Conservation (phyloP, 2,329 filamentous ascomycete species). For the Trichoderma pleuroti region DNA sequence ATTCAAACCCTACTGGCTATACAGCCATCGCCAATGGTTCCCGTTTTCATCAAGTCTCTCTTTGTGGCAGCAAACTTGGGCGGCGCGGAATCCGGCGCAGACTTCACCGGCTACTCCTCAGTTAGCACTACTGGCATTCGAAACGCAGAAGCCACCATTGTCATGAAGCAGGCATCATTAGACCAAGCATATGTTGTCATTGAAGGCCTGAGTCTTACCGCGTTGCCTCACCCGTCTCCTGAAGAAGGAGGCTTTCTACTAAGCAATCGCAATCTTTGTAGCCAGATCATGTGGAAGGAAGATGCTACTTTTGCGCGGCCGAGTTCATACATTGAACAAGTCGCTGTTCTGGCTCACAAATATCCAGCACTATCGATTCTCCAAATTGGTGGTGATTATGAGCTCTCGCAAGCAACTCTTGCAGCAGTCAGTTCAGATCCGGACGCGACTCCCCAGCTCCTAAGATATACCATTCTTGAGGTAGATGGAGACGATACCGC, state of each 20-base stretch:
- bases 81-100: constrained; percentile 27
- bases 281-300: constrained; percentile 46
- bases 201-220: constrained; percentile 43
- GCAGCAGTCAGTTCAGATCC: constrained; percentile 24
- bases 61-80: constrained; percentile 43
- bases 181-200: constrained; percentile 39
- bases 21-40: constrained; percentile 46
- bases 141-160: constrained; percentile 42
- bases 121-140: constrained; percentile 36
- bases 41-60: constrained; percentile 43
- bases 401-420: constrained; percentile 27
- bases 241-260: constrained; percentile 41
- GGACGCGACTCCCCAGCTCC: constrained; percentile 32
- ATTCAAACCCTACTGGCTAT: constrained; percentile 51
- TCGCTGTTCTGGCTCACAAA: constrained; percentile 39
- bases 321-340: constrained; percentile 25
- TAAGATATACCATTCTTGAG: constrained; percentile 33
- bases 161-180: constrained; percentile 39
- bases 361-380: constrained; percentile 38
- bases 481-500: constrained; percentile 1
- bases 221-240: constrained; percentile 29
- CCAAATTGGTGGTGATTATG: constrained; percentile 34
- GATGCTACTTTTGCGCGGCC: constrained; percentile 31
- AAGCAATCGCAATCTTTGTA: constrained; percentile 48
- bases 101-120: constrained; percentile 42